phyloP scores from a whole-genome alignment of 23 red algal genomes.

The Gracilariopsis chorda region DNA sequence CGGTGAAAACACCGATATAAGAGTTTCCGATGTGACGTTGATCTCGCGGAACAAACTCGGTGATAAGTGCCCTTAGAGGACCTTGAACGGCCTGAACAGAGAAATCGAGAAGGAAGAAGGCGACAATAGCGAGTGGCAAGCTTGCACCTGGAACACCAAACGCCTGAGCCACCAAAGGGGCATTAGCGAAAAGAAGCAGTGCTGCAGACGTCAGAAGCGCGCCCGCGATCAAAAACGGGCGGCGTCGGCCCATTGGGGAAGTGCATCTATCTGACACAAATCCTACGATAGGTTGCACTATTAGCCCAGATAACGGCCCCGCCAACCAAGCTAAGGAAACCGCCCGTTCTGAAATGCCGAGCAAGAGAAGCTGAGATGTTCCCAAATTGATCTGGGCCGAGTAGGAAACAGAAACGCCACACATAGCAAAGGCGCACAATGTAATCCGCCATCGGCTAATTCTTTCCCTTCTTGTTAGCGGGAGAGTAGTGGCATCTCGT shows the following conservation, averaged over 20 bases:
- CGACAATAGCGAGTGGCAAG: conserved; percentile 53
- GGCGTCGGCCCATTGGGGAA: conserved; percentile 61
- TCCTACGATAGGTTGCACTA: conserved; percentile 73
- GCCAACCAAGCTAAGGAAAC: conserved; percentile 71
- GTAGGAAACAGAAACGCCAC: conserved; percentile 73
- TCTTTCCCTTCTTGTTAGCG: no score
- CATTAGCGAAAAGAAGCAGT: conserved; percentile 69
- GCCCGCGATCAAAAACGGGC: conserved; percentile 79
- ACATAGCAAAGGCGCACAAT: conserved; percentile 43
- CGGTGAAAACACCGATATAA: conserved; percentile 67
- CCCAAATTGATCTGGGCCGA: conserved; percentile 85
- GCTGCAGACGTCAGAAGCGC: conserved; percentile 60
- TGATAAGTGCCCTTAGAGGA: conserved; percentile 80
- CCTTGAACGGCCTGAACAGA: conserved; percentile 90
- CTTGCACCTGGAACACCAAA: conserved; percentile 3
- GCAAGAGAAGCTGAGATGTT: conserved; percentile 55
- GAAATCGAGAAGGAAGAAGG: conserved; percentile 94
- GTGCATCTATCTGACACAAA: conserved; percentile 49
- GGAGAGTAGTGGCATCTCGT: no score
- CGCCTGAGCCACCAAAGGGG: neutral
- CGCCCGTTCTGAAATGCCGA: conserved; percentile 54
- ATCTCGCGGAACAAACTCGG: conserved; percentile 58
- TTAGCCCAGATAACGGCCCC: conserved; percentile 69
- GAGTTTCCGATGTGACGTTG: conserved; percentile 77
- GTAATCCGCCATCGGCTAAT: conserved; percentile 12